These are phyloP conservation scores for Russula virescens DNA, from an alignment of 768 basidiomycete species.

Conservation along the genomic window DNA sequence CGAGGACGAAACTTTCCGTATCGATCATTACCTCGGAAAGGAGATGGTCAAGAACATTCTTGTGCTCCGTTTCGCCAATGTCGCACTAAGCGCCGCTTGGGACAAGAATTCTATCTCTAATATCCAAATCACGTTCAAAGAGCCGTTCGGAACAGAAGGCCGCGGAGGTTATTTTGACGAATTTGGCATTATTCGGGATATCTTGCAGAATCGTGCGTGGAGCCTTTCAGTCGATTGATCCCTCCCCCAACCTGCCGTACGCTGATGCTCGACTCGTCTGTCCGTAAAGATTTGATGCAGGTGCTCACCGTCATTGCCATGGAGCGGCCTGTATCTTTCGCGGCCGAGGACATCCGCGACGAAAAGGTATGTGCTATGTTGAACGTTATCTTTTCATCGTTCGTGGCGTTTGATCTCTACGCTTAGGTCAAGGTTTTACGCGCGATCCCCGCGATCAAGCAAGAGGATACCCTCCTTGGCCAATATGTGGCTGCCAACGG, in stretches of 20 bases:
- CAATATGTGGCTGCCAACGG: constrained; percentile 87
- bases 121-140: constrained; percentile 99
- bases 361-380: constrained; percentile 67
- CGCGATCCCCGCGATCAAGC: constrained; percentile 75
- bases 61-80: constrained; percentile 91
- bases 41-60: constrained; percentile 99
- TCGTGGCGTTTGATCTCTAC: constrained; percentile 23
- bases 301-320: constrained; percentile 93
- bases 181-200: constrained; percentile 97
- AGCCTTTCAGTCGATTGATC: background rate
- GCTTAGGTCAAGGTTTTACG: constrained; percentile 91
- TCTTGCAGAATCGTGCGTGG: constrained; percentile 93
- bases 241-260: background rate
- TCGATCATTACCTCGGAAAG: constrained; percentile 99
- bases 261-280: background rate
- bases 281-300: constrained; percentile 75
- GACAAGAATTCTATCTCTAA: constrained; percentile 95
- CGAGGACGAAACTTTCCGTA: constrained; percentile 98
- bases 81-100: constrained; percentile 84
- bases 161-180: constrained; percentile 99
- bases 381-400: background rate
- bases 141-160: constrained; percentile 98
- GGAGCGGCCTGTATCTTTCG: constrained; percentile 97
- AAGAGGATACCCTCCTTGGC: constrained; percentile 79
- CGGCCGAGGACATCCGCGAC: constrained; percentile 95